phyloP scores from a whole-genome alignment of 441 rosid genomes.

The Erodium texanum region DNA sequence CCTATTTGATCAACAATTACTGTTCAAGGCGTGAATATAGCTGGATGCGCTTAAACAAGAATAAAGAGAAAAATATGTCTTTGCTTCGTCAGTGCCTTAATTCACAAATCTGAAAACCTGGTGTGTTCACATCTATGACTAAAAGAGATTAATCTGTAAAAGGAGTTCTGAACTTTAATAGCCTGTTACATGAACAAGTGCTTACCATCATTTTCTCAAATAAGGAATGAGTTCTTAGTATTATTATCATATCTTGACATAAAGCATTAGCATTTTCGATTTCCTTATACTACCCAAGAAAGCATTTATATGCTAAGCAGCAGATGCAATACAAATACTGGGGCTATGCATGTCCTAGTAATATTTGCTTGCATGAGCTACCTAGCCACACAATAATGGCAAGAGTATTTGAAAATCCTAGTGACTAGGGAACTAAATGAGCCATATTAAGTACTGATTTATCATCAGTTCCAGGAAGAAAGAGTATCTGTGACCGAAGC shows the following conservation, averaged over 20 bases:
- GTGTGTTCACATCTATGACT: neutral
- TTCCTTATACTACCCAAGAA: neutral
- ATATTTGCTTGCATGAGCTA: neutral
- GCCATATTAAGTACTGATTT: neutral
- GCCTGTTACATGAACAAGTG: neutral
- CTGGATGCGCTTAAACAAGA: neutral
- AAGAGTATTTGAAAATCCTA: neutral
- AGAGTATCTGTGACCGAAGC: neutral
- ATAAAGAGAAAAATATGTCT: neutral
- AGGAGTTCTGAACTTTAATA: neutral
- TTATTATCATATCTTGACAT: neutral
- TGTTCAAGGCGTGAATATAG: neutral
- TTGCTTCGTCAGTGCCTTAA: neutral
- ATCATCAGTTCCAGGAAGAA: neutral
- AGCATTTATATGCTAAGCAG: neutral
- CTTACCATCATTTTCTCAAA: neutral
- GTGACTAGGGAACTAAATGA: neutral
- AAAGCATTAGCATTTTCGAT: neutral
- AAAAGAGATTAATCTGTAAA: neutral
- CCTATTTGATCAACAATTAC: neutral
- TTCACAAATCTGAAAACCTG: neutral
- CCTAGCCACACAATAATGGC: neutral
- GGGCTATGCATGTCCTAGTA: neutral
- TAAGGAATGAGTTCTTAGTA: neutral
- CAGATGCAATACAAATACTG: neutral